Conservation (phyloP, 345 rosid genomes). For the Acer campestre region DNA sequence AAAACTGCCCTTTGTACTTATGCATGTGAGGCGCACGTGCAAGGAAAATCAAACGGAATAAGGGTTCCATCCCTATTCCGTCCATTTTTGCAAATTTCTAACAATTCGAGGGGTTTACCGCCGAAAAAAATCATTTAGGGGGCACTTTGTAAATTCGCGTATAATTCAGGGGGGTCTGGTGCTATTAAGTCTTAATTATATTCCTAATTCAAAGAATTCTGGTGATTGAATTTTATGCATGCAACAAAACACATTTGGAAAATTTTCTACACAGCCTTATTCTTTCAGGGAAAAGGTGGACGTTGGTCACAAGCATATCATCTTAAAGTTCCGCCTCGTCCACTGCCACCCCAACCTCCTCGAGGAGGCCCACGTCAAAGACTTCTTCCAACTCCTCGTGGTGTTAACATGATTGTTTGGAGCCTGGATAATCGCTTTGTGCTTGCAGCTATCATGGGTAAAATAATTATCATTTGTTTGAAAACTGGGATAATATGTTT, state of each 20-base stretch:
- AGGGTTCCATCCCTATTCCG: too few relatives aligned
- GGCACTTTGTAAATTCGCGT: too few relatives aligned
- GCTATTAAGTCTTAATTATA: constrained; percentile 8
- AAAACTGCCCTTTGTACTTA: too few relatives aligned
- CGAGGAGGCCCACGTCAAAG: constrained; percentile 99
- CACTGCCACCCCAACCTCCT: constrained; percentile 96
- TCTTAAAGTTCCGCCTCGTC: constrained; percentile 99
- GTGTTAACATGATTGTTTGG: constrained; percentile 99
- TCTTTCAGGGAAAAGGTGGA: constrained; percentile 77
- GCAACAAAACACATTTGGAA: background rate
- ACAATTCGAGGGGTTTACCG: too few relatives aligned
- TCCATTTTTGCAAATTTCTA: too few relatives aligned
- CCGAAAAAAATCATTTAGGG: too few relatives aligned
- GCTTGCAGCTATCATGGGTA: constrained; percentile 99
- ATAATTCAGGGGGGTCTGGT: too few relatives aligned
- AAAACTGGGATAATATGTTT: background rate
- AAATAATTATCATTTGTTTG: constrained; percentile 22
- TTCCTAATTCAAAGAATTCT: background rate
- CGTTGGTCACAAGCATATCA: constrained; percentile 93
- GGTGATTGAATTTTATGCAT: constrained; percentile 9
- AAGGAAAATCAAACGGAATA: too few relatives aligned
- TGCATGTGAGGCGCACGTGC: too few relatives aligned
- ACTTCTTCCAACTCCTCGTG: constrained; percentile 96
- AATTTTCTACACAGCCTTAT: constrained; percentile 2
- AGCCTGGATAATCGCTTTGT: constrained; percentile 98